phyloP scores from a whole-genome alignment of 495 filamentous ascomycete species.

The Penicillium bialowiezense region DNA sequence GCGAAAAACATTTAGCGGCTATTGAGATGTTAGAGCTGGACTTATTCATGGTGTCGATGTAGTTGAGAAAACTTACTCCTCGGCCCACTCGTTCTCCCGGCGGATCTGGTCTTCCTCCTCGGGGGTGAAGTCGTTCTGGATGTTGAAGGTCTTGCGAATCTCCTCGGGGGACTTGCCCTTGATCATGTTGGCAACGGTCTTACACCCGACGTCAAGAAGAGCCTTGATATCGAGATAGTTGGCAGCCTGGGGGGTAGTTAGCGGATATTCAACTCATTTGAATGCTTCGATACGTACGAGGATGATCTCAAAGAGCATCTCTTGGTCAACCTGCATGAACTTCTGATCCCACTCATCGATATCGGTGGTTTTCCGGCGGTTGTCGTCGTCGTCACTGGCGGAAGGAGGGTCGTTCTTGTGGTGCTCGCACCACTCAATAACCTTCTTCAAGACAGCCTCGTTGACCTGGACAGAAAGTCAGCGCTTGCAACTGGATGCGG shows the following conservation, averaged over 20 bases:
- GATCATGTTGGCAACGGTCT: conserved; percentile 71
- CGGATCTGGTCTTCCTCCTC: conserved; percentile 74
- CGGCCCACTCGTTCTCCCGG: conserved; percentile 71
- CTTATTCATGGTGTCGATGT: too few relatives aligned
- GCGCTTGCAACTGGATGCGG: neutral
- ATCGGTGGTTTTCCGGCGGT: conserved; percentile 94
- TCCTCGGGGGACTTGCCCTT: conserved; percentile 72
- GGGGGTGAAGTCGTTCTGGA: conserved; percentile 71
- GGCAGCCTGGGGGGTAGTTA: conserved; percentile 45
- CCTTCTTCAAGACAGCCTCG: conserved; percentile 88
- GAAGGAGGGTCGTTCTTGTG: conserved; percentile 83
- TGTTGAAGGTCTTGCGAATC: conserved; percentile 75
- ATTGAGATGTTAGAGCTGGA: conserved; percentile 1
- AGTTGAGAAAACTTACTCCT: conserved; percentile 50
- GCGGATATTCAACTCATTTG: neutral
- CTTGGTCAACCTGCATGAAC: conserved; percentile 99
- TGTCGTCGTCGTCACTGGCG: conserved; percentile 86
- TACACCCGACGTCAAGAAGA: conserved; percentile 66
- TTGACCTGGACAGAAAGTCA: conserved; percentile 62
- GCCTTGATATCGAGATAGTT: conserved; percentile 74
- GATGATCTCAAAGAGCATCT: conserved; percentile 99
- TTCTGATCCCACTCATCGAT: conserved; percentile 99
- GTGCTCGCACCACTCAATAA: conserved; percentile 95
- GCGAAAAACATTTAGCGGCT: conserved; percentile 34
- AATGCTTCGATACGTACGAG: conserved; percentile 76